Evolutionary conservation across 805 yeast genomes (phyloP), one percentile per base, ranked within the genome.

Genomic region (Sugiyamaella valdiviana): DNA sequence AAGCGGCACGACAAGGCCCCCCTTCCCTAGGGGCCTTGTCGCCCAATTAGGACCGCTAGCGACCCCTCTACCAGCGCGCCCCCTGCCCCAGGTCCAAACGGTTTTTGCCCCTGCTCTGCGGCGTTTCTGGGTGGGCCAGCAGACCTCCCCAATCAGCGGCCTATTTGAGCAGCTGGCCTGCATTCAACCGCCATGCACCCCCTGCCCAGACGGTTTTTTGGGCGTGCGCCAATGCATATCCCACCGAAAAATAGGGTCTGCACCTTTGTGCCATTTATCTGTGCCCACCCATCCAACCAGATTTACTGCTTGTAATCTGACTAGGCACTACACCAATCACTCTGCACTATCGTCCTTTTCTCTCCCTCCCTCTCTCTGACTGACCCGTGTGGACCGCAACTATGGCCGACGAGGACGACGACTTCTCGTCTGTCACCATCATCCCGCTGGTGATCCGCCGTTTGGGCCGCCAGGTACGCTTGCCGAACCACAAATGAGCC

Each of bases 361-460:
- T 26, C 6, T 6, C 9, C 32, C 7, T 7, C 39, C 39, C 39
- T 10, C 39, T 17, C 20, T n/a, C 22, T 19, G 17, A 19, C 39
- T 17, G 21, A 6, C 22, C 21, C 36, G 16, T 14, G 15, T 32
- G 36, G n/a, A n/a, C n/a, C n/a, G n/a, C 17, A 16, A 36, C 42
- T 22, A 39, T 19, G 26, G 32, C 42, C 15, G 44, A 41, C 26
- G 44, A 26, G n/a, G 36, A 24, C 15, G 36, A 29, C 26, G 44
- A 41, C 24, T 26, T 20, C 10, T 20, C 12, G 36, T 41, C 44
- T 12, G 24, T 41, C 21, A 41, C 54, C 26, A 43, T 51, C 21
- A 44, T 46, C 39, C 53, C 53, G n/a, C 45, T 47, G 42, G 46
- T 50, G 37, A 36, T 50, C 37, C 46, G 47, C 22, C 46, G 53